Conservation (phyloP, 495 filamentous ascomycete genomes). For the Penicillium egyptiacum region DNA sequence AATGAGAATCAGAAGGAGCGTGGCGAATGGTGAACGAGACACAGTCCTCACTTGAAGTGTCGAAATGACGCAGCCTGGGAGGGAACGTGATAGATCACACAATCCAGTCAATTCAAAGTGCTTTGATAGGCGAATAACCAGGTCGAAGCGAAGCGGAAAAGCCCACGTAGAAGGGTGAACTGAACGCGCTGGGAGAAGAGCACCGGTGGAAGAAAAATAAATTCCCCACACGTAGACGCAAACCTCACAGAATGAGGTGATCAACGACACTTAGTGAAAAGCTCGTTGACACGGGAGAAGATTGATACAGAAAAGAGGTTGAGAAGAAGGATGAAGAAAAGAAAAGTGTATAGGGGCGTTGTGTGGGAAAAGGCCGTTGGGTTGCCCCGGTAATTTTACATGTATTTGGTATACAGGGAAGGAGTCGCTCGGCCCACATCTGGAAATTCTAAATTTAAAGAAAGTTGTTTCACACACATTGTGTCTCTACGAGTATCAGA, state of each 20-base stretch:
- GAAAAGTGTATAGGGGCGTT: conserved; percentile 23
- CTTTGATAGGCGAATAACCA: conserved; percentile 15
- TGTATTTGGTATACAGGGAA: conserved; percentile 9
- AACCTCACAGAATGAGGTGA: conserved; percentile 30
- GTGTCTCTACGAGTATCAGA: neutral
- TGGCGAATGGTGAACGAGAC: conserved; percentile 4
- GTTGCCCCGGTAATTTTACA: conserved; percentile 14
- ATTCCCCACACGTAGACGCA: conserved; percentile 35
- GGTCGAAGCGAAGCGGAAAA: conserved; percentile 10
- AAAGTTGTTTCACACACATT: neutral
- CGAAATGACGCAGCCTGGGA: conserved; percentile 5
- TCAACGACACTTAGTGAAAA: conserved; percentile 57
- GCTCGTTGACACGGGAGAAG: conserved; percentile 43
- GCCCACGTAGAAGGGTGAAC: conserved; percentile 12
- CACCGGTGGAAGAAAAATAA: conserved; percentile 18
- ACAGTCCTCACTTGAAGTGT: conserved; percentile 8
- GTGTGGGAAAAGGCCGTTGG: conserved; percentile 22
- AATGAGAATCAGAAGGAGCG: conserved; percentile 32
- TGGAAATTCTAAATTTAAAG: conserved; percentile 11
- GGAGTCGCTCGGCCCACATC: conserved; percentile 4
- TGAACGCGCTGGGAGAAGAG: conserved; percentile 14
- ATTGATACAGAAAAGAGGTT: conserved; percentile 19
- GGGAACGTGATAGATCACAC: conserved; percentile 5
- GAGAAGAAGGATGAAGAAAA: conserved; percentile 21
- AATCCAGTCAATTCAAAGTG: conserved; percentile 9